phyloP scores from a whole-genome alignment of 1,284 basidiomycete genomes.

The Puccinia sorghi region DNA sequence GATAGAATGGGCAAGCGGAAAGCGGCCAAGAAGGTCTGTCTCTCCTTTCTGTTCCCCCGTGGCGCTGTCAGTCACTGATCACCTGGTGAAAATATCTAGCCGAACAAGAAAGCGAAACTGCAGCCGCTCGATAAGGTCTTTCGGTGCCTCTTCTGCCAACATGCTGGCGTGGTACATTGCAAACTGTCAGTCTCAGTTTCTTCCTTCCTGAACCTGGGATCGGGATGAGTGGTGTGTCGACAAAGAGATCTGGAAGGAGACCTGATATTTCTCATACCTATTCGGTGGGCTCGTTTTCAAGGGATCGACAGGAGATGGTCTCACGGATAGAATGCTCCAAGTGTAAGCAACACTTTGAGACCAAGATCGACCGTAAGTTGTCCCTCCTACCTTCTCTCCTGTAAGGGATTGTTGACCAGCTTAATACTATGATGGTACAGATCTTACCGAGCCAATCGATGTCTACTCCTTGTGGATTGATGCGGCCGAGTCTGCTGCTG shows the following conservation, averaged over 20 bases:
- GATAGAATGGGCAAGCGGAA: constrained; percentile 50
- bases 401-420: too few species aligned
- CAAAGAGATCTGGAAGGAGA: too few species aligned
- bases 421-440: neutral
- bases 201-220: neutral
- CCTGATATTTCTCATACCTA: too few species aligned
- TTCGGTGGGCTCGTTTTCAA: neutral
- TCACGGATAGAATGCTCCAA: constrained; percentile 44
- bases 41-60: neutral
- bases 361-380: constrained; percentile 45
- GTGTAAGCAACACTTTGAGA: constrained; percentile 46
- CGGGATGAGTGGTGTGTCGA: neutral
- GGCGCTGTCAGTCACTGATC: too few species aligned
- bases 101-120: constrained; percentile 43
- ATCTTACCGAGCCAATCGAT: constrained; percentile 50
- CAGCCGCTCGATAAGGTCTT: constrained; percentile 46
- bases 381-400: too few species aligned
- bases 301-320: constrained; percentile 50
- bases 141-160: constrained; percentile 49
- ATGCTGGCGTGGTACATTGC: constrained; percentile 44
- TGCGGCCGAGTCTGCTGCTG: constrained; percentile 31
- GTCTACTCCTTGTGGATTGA: constrained; percentile 50
- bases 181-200: constrained; percentile 29
- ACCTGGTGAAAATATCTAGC: constrained; percentile 1
- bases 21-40: constrained; percentile 43